Evolutionary conservation across 2,329 filamentous ascomycete species (phyloP).

Genomic region (Penicillium brevicompactum): DNA sequence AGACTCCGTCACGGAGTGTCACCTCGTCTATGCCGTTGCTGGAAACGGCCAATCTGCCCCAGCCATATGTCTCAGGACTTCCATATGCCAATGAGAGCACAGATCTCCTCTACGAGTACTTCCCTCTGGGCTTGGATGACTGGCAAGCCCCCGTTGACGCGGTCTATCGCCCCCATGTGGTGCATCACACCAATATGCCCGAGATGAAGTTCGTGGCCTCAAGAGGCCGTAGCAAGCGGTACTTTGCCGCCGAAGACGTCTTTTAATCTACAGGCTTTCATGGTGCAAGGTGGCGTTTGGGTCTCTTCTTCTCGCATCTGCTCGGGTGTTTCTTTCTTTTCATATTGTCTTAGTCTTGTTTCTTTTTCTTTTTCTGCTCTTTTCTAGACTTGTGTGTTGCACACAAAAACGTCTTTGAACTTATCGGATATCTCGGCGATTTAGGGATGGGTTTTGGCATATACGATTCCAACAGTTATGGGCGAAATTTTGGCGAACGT

Average conservation of each 20-base stretch:
- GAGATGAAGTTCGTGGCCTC: constrained; percentile 71
- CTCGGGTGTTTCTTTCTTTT: constrained; percentile 9
- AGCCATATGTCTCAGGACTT: constrained; percentile 59
- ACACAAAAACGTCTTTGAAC: not conserved
- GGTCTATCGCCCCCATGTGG: constrained; percentile 87
- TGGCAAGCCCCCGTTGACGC: constrained; percentile 90
- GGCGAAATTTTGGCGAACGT: not conserved
- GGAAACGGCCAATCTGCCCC: constrained; percentile 35
- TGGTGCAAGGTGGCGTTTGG: constrained; percentile 10
- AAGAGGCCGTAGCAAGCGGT: constrained; percentile 68
- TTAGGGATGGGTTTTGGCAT: not conserved
- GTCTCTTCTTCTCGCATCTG: constrained; percentile 18
- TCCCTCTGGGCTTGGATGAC: constrained; percentile 86
- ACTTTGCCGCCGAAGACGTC: constrained; percentile 66
- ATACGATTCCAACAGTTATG: not conserved
- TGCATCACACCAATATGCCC: constrained; percentile 78
- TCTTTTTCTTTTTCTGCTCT: not conserved
- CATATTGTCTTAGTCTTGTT: constrained; percentile 10
- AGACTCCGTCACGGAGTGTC: constrained; percentile 33
- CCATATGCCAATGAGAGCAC: constrained; percentile 64
- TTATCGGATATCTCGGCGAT: not conserved
- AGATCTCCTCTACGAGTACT: constrained; percentile 91
- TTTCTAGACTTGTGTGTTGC: not conserved
- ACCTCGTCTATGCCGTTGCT: constrained; percentile 36
- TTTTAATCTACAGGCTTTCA: constrained; percentile 25